Base-by-base conservation (phyloP, 768 basidiomycete species). In the Agaricus sinodeliciosus region DNA sequence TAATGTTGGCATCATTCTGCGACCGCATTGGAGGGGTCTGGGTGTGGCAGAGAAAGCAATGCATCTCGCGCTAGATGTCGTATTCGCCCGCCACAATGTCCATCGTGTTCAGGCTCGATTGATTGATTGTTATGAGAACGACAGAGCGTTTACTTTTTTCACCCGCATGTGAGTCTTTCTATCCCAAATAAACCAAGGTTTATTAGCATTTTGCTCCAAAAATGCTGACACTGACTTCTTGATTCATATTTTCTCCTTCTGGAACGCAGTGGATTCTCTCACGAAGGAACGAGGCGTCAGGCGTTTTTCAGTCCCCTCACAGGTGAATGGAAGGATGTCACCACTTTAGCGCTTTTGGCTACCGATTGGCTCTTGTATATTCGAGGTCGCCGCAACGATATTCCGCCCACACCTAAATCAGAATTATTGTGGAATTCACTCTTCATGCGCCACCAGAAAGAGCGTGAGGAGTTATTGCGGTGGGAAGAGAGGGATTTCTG, bases 211-310 rank as follows among this genome's bases (percentile, higher is more conserved):
- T 46, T 40, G 9, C n/a, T 16, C 43, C 51, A 26, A 28, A 39
- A 42, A 13, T 6, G 31, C 18, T 18, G 2, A 3, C 48, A 47
- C 11, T 43, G 39, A 45, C 42, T 48, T 16, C 45, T 25, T 31
- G 36, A 43, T 19, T 19, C 15, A 51, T 26, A 35, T 37, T 45
- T 56, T 44, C 37, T 43, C 42, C 36, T 54, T 48, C 41, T 37
- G 46, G n/a, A 43, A 26, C 55, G 18, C 55, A 80, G 79, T 50
- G 79, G 80, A 8, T 86, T 89, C 60, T 63, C 64, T 6, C 77
- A 82, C 55, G 86, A 89, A 65, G 86, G 86, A 43, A 78, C 72
- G 8, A 75, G 77, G 40, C 77, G 84, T 28, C 73, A 78, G 41
- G 72, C 78, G 0, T 77, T 81, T 49, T 77, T 64, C 59, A 74